Evolutionary conservation across 139 green algal genomes (phyloP), one percentile per base, ranked within the genome.

Genomic region (Chlamydomonas schloesseri): DNA sequence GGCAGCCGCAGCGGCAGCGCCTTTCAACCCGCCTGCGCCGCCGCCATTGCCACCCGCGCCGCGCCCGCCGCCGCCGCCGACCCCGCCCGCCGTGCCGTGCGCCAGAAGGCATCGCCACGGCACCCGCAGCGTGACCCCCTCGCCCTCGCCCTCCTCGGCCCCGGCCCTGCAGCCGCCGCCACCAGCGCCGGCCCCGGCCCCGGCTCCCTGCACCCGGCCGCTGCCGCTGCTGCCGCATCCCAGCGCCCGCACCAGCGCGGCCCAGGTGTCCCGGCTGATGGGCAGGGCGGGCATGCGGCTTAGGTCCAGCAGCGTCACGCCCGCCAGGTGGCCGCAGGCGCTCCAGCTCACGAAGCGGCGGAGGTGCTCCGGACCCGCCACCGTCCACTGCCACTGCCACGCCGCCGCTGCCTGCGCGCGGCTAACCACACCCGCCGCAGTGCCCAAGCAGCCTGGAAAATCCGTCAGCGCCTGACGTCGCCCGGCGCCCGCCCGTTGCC

Each of bases 241-340:
- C 64, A 84, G 78, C 17, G 78, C 42, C 42, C 57, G 20, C n/a
- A 84, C 62, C 62, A 84, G 78, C 23, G 36, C 78, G 6, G 42
- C 65, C 78, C 78, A 84, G 1, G 64, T 72, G 78, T 84, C 78
- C 0, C 37, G 64, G 1, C 33, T 15, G 46, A 84, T 74, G 64
- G 46, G 17, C 46, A 84, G 36, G 37, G 21, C 15, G 11, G 5
- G 42, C 64, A 65, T 75, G 64, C 78, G 78, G n/a, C 64, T 75
- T 46, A 84, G 64, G 42, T 84, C 78, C 78, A 84, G 64, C 64
- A 84, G 78, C 64, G 78, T 72, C n/a, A 84, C 26, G 20, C n/a
- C 42, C 42, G 31, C 26, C 42, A 84, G 65, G 31, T 84, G 78
- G 28, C 78, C 78, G 78, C 69, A 73, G 9, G 46, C 78, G 10